phyloP scores from a whole-genome alignment of 139 green algal genomes.

The Pleodorina starrii region DNA sequence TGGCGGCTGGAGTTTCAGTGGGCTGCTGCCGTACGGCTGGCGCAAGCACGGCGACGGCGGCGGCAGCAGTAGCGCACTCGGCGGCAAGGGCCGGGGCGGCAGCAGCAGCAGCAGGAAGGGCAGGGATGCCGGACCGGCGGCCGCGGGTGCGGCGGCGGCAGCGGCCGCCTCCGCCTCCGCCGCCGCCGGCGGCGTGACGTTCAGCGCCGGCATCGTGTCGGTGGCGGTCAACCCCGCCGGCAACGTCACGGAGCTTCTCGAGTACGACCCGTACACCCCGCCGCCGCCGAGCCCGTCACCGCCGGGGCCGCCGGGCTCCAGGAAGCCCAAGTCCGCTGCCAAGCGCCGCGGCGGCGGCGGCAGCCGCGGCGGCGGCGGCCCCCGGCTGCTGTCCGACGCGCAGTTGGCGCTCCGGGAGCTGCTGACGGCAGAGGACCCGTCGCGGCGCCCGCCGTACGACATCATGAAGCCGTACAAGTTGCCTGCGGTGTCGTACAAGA shows the following conservation, averaged over 20 bases:
- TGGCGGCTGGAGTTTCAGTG: background rate
- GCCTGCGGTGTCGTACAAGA: background rate
- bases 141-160: background rate
- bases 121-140: background rate
- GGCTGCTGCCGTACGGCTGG: constrained; percentile 2
- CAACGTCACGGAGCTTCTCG: background rate
- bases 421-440: background rate
- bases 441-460: background rate
- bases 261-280: background rate
- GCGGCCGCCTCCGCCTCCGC: background rate
- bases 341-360: background rate
- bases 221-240: constrained; percentile 2
- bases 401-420: constrained; percentile 17
- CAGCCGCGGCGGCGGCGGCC: background rate
- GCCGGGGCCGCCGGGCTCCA: background rate
- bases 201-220: background rate
- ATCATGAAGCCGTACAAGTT: constrained; percentile 33
- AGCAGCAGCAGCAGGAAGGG: background rate
- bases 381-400: background rate
- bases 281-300: background rate
- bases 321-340: background rate
- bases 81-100: background rate
- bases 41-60: background rate
- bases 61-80: background rate
- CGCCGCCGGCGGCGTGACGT: background rate